Base-by-base conservation (phyloP, 108 stramenopile genomes). In the Ochromonas danica region DNA sequence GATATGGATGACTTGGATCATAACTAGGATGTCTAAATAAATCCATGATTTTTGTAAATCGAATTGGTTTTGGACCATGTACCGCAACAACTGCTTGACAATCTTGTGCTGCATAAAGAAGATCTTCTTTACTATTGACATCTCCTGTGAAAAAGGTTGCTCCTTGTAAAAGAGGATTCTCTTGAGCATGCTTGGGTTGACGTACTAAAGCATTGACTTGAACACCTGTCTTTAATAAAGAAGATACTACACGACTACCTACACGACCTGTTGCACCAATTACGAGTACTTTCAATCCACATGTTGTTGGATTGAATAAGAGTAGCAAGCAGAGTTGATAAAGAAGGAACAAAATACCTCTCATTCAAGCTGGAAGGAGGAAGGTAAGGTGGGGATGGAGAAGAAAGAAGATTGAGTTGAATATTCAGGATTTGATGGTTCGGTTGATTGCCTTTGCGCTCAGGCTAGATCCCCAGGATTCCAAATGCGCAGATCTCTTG, bases 1-100 rank as follows among this genome's bases (percentile, higher is more conserved):
- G 42, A 42, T 83, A 83, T 1, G 82, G 82, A 38, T 83, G 82
- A 0, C 30, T 36, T 60, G 45, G 45, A 51, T 51, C 45, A 51
- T 43, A 60, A 22, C 28, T 41, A 0, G 28, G 30, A 60, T 22
- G 35, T 75, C 10, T 22, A 28, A 41, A 42, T 43, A 60, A 60
- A 75, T 43, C 28, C 22, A 17, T 60, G 1, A 75, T 22, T 43
- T 60, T 60, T 33, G 72, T 39, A 30, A 43, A 43, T 28, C 51
- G 35, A 39, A 51, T 1, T 0, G 51, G 72, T 39, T 1, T 75
- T 43, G 43, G 36, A 0, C 72, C 72, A 42, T 1, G 28, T 1
- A 75, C 72, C 6, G 40, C 35, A 42, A 75, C 40, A 14, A 43
- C 35, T 17, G 43, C 40, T 17, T 31, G 33, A 39, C 72, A 75